These are phyloP conservation scores for Allantophomopsis cytisporea DNA, from an alignment of 2,329 filamentous ascomycete species.

Conservation along the genomic window DNA sequence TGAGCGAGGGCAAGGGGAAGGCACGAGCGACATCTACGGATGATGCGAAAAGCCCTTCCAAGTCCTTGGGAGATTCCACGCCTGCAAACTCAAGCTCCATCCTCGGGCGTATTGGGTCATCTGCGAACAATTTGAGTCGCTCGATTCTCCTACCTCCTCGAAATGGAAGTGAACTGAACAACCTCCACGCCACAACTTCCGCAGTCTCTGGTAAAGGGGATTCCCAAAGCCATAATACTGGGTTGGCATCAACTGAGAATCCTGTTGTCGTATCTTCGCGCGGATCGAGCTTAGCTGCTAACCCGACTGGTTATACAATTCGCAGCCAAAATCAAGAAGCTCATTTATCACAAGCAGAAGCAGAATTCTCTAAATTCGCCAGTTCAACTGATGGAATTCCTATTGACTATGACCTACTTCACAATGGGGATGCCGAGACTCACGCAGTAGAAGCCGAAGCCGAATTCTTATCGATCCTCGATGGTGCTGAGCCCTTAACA, in stretches of 20 bases:
- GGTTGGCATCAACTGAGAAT: constrained; percentile 9
- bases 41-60: background rate
- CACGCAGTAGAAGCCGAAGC: constrained; percentile 11
- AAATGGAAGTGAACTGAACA: constrained; percentile 8
- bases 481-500: constrained; percentile 11
- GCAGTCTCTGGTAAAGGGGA: constrained; percentile 12
- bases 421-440: constrained; percentile 9
- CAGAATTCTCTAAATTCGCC: constrained; percentile 2
- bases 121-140: constrained; percentile 20
- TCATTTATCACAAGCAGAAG: background rate
- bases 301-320: too few species aligned
- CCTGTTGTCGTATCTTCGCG: constrained; percentile 3
- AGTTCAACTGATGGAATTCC: too few species aligned
- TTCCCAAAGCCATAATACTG: constrained; percentile 5
- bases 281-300: too few species aligned
- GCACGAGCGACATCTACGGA: constrained; percentile 1
- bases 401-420: background rate
- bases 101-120: constrained; percentile 15
- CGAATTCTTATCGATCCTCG: constrained; percentile 17
- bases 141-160: constrained; percentile 16
- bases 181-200: constrained; percentile 7
- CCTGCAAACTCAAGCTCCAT: constrained; percentile 6
- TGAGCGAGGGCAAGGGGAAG: constrained; percentile 12
- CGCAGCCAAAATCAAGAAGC: constrained; percentile 3
- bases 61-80: constrained; percentile 2